Evolutionary conservation across 441 rosid species (phyloP).

Genomic region (Oxalis stricta): DNA sequence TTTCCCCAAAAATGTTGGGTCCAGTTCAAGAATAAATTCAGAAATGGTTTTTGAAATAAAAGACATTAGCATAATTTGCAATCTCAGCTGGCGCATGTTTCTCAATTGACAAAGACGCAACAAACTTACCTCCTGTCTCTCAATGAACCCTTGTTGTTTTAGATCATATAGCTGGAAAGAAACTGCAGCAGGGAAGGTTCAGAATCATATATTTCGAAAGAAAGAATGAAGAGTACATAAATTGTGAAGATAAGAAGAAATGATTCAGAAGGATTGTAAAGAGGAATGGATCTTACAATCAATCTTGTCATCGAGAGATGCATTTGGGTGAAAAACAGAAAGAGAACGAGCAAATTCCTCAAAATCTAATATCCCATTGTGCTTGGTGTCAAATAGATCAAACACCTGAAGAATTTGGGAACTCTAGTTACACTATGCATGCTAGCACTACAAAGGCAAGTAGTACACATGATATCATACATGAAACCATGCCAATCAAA

Average conservation of each 20-base stretch:
- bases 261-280: not conserved
- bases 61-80: too few species aligned
- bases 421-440: not conserved
- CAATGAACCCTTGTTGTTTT: constrained; percentile 57
- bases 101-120: not conserved
- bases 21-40: too few species aligned
- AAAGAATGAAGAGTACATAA: not conserved
- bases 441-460: too few species aligned
- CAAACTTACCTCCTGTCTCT: constrained; percentile 37
- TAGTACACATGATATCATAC: not conserved
- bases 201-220: not conserved
- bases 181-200: constrained; percentile 22
- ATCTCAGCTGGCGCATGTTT: not conserved
- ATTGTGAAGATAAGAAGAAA: not conserved
- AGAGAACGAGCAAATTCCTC: constrained; percentile 52
- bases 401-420: constrained; percentile 27
- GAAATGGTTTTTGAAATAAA: too few species aligned
- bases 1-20: too few species aligned
- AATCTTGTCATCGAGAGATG: constrained; percentile 41
- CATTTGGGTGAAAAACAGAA: constrained; percentile 50
- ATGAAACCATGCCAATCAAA: not conserved
- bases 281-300: constrained; percentile 25
- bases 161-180: constrained; percentile 53
- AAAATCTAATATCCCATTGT: constrained; percentile 47
- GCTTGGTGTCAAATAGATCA: constrained; percentile 53